phyloP scores from a whole-genome alignment of 2,329 filamentous ascomycete species.

The Boeremia lycopersici region DNA sequence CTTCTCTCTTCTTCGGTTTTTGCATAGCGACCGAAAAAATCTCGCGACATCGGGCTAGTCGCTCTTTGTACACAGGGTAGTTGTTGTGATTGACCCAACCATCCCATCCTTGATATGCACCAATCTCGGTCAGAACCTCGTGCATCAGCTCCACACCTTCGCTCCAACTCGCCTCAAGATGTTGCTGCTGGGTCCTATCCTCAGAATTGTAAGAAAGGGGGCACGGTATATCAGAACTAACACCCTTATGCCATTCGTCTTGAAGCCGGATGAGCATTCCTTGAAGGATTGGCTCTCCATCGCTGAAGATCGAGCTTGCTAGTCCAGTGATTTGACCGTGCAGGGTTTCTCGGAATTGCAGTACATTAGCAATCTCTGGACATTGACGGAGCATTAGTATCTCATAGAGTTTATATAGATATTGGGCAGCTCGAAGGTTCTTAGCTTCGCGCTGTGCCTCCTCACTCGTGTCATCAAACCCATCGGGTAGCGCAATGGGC shows the following conservation, averaged over 20 bases:
- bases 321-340: conserved; percentile 21
- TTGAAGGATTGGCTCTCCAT: conserved; percentile 23
- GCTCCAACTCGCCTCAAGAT: conserved; percentile 25
- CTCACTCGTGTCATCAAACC: conserved; percentile 22
- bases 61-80: conserved; percentile 28
- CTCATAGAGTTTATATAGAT: conserved; percentile 27
- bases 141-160: conserved; percentile 29
- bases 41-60: conserved; percentile 21
- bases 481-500: conserved; percentile 20
- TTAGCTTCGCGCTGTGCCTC: conserved; percentile 23
- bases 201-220: conserved; percentile 24
- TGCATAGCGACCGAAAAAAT: conserved; percentile 25
- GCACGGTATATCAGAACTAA: conserved; percentile 20
- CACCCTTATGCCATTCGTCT: conserved; percentile 21
- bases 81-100: conserved; percentile 31
- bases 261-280: conserved; percentile 27
- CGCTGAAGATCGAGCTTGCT: conserved; percentile 24
- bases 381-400: conserved; percentile 22
- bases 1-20: conserved; percentile 26
- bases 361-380: conserved; percentile 21
- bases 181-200: conserved; percentile 24
- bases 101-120: conserved; percentile 31
- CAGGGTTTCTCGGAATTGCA: conserved; percentile 24
- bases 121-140: conserved; percentile 23
- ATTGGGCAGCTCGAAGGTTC: conserved; percentile 25